Evolutionary conservation across 345 rosid species (phyloP).

Genomic region (Adansonia digitata): DNA sequence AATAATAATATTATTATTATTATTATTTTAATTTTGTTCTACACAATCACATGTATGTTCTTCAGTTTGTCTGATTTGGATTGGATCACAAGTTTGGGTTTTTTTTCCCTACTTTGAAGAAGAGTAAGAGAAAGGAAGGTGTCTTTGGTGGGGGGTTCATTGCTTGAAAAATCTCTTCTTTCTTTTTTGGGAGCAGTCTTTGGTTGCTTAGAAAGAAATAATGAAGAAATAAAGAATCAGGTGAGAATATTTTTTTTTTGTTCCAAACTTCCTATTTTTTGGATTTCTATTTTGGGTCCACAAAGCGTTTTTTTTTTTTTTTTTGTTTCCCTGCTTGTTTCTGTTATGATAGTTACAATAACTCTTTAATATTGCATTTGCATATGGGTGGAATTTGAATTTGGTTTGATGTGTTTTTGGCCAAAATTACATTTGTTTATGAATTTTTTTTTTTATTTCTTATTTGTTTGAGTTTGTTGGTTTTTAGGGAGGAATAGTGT

Average conservation of each 20-base stretch:
- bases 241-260: slow-evolving; percentile 32
- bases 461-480: slow-evolving; percentile 9
- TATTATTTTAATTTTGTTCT: slow-evolving; percentile 19
- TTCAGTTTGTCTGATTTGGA: slow-evolving; percentile 82
- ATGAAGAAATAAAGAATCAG: slow-evolving; percentile 23
- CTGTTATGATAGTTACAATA: slow-evolving; percentile 17
- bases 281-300: slow-evolving; percentile 30
- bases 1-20: slow-evolving; percentile 1
- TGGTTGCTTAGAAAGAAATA: slow-evolving; percentile 20
- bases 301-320: slow-evolving; percentile 25
- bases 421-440: slow-evolving; percentile 10
- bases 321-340: slow-evolving; percentile 25
- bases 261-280: background rate
- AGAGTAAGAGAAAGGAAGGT: slow-evolving; percentile 17
- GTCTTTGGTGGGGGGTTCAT: slow-evolving; percentile 26
- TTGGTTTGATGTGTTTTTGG: slow-evolving; percentile 23
- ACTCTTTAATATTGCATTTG: slow-evolving; percentile 12
- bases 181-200: slow-evolving; percentile 29
- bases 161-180: background rate
- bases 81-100: slow-evolving; percentile 72
- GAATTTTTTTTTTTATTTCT: slow-evolving; percentile 20
- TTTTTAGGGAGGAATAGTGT: slow-evolving; percentile 8
- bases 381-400: slow-evolving; percentile 23
- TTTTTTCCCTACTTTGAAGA: slow-evolving; percentile 21
- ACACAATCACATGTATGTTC: slow-evolving; percentile 68